Percentiles rank a stretch among this genome's conserved stretches.
phyloP scores from a whole-genome alignment of 2,329 filamentous ascomycete genomes.

The Colletotrichum noveboracense region DNA sequence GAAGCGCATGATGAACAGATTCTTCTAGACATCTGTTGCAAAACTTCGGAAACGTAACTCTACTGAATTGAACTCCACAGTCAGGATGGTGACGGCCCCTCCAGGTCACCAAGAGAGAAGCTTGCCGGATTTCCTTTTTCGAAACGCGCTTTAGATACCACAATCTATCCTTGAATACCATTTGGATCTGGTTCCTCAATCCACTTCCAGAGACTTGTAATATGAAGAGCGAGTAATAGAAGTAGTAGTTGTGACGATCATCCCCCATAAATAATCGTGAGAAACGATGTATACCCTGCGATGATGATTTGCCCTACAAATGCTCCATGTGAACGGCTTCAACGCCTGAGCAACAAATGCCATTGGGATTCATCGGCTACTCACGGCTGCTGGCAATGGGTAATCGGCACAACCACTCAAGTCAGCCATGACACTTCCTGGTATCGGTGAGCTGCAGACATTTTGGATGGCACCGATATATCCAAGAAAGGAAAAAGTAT shows the following conservation, averaged over 20 bases:
- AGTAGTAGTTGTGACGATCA: not conserved
- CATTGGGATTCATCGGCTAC: not conserved
- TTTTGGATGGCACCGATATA: not conserved
- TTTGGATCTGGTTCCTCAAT: not conserved
- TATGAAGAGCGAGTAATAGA: not conserved
- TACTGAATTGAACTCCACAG: not conserved
- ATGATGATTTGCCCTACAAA: not conserved
- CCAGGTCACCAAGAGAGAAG: not conserved
- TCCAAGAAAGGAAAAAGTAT: not conserved
- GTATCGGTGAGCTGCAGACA: not conserved
- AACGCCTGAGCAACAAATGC: not conserved
- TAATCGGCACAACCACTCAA: not conserved
- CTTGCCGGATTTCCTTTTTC: not conserved
- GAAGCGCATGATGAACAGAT: slow-evolving; percentile 12
- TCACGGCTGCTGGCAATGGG: not conserved
- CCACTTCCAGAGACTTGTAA: not conserved
- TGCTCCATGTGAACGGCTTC: not conserved
- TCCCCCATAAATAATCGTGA: not conserved
- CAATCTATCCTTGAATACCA: not conserved
- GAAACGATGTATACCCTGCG: not conserved
- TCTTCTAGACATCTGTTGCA: not conserved
- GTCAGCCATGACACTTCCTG: not conserved
- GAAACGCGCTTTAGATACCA: not conserved
- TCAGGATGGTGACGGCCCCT: not conserved
- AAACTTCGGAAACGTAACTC: not conserved